Evolutionary conservation across 805 yeast species (phyloP).

Genomic region (Saturnispora zaruensis): DNA sequence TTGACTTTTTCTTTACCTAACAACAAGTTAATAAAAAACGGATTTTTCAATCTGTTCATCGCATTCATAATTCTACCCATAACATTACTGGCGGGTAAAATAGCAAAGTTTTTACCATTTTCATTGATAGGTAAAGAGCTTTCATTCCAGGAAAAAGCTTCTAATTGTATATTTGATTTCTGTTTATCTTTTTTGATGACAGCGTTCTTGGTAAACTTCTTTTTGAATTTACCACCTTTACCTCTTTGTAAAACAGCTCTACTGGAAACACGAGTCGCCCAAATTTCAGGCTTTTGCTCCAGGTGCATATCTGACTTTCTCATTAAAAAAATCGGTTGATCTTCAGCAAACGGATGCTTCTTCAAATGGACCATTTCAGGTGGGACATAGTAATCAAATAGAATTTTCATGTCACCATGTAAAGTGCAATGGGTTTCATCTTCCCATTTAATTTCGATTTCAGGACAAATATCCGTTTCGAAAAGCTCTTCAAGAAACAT

Average conservation of each 20-base stretch:
- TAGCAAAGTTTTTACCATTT: slow-evolving; percentile 25
- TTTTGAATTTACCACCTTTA: slow-evolving; percentile 19
- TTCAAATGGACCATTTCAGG: slow-evolving; percentile 46
- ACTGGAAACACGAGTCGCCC: slow-evolving; percentile 47
- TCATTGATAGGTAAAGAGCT: slow-evolving; percentile 20
- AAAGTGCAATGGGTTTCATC: slow-evolving; percentile 32
- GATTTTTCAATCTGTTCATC: slow-evolving; percentile 51
- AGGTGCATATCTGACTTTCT: slow-evolving; percentile 35
- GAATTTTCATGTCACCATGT: slow-evolving; percentile 37
- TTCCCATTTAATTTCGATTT: slow-evolving; percentile 33
- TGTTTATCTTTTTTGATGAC: slow-evolving; percentile 8
- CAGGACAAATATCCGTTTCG: slow-evolving; percentile 37
- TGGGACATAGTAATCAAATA: slow-evolving; percentile 39
- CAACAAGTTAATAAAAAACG: slow-evolving; percentile 34
- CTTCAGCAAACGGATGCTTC: slow-evolving; percentile 49
- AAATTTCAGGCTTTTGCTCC: slow-evolving; percentile 31
- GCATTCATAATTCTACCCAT: slow-evolving; percentile 57
- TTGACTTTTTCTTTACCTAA: slow-evolving; percentile 25
- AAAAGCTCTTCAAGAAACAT: slow-evolving; percentile 54
- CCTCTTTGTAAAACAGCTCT: slow-evolving; percentile 29
- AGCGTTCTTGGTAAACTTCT: slow-evolving; percentile 11
- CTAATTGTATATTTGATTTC: slow-evolving; percentile 35
- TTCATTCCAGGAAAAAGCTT: slow-evolving; percentile 52
- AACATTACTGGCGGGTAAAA: slow-evolving; percentile 57
- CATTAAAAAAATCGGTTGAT: slow-evolving; percentile 50